Evolutionary conservation across 2,329 filamentous ascomycete species (phyloP).

Genomic region (Penicillium psychrosexuale): DNA sequence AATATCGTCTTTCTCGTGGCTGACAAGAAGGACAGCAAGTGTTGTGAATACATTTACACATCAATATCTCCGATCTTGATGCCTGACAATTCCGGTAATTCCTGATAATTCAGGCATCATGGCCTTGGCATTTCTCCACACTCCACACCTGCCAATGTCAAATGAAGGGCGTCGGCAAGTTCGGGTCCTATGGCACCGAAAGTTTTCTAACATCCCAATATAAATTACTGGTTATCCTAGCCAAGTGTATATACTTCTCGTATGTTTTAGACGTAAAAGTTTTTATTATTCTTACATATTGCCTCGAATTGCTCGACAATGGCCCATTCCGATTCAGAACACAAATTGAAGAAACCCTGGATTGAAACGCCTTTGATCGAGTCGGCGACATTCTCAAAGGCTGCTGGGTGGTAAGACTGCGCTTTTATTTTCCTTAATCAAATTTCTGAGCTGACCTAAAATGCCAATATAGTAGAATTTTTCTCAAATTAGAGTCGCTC

Average conservation of each 20-base stretch:
- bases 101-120: too few relatives aligned
- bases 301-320: not conserved
- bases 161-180: not conserved
- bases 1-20: too few relatives aligned
- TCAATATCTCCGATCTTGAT: too few relatives aligned
- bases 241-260: not conserved
- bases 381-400: conserved; percentile 35
- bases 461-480: conserved; percentile 59
- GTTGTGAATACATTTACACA: too few relatives aligned
- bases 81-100: too few relatives aligned
- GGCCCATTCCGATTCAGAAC: not conserved
- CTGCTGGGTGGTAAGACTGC: conserved; percentile 37
- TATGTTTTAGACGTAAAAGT: too few relatives aligned
- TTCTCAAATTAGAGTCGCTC: conserved; percentile 76
- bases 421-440: not conserved
- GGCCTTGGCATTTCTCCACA: too few relatives aligned
- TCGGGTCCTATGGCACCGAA: not conserved
- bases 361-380: conserved; percentile 42
- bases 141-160: not conserved
- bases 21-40: too few relatives aligned
- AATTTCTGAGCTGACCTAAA: not conserved
- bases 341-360: conserved; percentile 31
- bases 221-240: not conserved
- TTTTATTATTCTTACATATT: accelerated
- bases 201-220: not conserved